Evolutionary conservation across 2,329 filamentous ascomycete species (phyloP).

Genomic region (Akanthomyces uredinophilus): DNA sequence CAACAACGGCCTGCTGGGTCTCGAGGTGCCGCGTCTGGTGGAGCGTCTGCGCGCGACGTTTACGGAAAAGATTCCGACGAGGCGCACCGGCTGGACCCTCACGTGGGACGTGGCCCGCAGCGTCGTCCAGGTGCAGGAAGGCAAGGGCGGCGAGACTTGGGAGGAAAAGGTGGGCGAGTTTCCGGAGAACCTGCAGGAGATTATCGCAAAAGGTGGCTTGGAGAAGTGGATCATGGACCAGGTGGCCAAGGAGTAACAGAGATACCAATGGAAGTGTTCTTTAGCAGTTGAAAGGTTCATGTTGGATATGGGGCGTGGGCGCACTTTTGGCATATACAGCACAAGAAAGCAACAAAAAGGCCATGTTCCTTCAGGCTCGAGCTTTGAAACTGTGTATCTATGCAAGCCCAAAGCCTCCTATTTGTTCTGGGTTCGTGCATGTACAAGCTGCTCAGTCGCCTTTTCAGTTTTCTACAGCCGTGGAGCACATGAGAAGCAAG

Average conservation of each 20-base stretch:
- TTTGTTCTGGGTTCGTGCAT: too few species aligned
- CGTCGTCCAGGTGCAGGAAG: conserved; percentile 19
- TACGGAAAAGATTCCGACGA: conserved; percentile 53
- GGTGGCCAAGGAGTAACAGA: conserved; percentile 26
- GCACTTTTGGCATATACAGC: too few species aligned
- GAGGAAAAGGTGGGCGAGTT: conserved; percentile 24
- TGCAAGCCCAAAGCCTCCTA: too few species aligned
- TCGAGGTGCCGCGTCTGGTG: conserved; percentile 65
- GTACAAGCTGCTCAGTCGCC: too few species aligned
- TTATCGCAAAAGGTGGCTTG: conserved; percentile 22
- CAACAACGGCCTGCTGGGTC: conserved; percentile 70
- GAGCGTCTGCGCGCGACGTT: conserved; percentile 61
- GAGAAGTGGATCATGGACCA: conserved; percentile 20
- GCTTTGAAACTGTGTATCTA: too few species aligned
- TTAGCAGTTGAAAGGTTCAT: neutral
- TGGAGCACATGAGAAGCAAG: too few species aligned
- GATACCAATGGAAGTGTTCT: neutral
- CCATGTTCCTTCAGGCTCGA: too few species aligned
- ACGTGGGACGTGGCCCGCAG: conserved; percentile 19
- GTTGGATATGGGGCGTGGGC: too few species aligned
- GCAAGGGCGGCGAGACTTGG: conserved; percentile 19
- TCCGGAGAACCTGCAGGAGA: conserved; percentile 22
- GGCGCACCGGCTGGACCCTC: conserved; percentile 70
- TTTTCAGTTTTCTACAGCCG: too few species aligned
- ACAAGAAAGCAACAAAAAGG: too few species aligned